Conservation (phyloP, 2,329 filamentous ascomycete species). For the Aureobasidium sp. region DNA sequence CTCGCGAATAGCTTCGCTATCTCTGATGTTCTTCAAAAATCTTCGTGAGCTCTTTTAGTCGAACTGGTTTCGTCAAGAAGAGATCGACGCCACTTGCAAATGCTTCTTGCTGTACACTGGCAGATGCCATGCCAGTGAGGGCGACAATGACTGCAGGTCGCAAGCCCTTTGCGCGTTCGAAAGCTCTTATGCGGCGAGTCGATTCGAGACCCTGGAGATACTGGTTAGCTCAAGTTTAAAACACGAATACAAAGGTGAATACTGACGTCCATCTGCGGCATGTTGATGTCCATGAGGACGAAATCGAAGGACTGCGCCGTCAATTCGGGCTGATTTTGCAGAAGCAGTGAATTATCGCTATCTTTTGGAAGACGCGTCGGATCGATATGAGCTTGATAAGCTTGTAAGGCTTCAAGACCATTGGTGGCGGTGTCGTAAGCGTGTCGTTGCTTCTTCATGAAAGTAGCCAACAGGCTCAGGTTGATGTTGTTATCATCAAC, state of each 20-base stretch:
- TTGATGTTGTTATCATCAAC: constrained; percentile 30
- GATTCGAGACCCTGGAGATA: neutral
- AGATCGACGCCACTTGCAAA: constrained; percentile 25
- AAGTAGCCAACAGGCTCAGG: constrained; percentile 20
- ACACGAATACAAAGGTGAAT: neutral
- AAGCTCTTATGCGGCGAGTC: constrained; percentile 8
- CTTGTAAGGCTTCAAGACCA: constrained; percentile 40
- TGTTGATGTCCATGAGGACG: constrained; percentile 37
- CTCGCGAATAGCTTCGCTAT: neutral
- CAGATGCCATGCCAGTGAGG: constrained; percentile 25
- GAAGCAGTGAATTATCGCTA: neutral
- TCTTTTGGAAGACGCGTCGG: constrained; percentile 17
- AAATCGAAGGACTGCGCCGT: constrained; percentile 25
- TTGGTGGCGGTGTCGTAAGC: constrained; percentile 30
- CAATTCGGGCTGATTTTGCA: neutral
- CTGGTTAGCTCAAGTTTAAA: neutral
- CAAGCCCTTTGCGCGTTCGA: constrained; percentile 8
- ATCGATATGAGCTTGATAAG: constrained; percentile 25
- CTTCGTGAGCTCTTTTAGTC: constrained; percentile 32
- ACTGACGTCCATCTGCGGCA: constrained; percentile 12
- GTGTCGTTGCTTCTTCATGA: constrained; percentile 19
- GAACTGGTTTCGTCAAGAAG: constrained; percentile 26
- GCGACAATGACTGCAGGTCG: constrained; percentile 23
- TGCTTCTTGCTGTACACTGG: constrained; percentile 24
- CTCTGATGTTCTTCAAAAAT: constrained; percentile 28